Evolutionary conservation across 2,329 filamentous ascomycete species (phyloP), one percentile per base, ranked within the genome.

Genomic region (Pyrenochaeta sp.): DNA sequence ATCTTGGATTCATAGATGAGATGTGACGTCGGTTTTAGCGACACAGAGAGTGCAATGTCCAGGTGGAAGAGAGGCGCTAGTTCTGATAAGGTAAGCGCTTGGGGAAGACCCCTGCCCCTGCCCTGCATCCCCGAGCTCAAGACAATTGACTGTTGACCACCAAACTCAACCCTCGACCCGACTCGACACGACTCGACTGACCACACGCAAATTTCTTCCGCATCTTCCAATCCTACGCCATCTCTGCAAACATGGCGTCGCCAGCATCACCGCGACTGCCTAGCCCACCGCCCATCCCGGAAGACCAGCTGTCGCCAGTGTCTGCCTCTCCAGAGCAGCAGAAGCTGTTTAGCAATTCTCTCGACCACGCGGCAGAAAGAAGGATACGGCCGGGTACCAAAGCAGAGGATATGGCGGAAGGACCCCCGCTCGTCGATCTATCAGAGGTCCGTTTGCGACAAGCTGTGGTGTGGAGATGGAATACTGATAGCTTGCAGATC

Each of bases 351-450:
- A 81, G 71, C 63, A 79, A 79, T 54, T n/a, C n/a, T n/a, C 79
- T 86, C 58, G 88, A 94, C 55, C 84, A 86, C 60, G 89, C 88
- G 61, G 84, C 91, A 15, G 87, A 83, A 62, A 81, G 94, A 55
- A 84, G 94, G 63, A 96, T 99, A 75, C 88, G 93, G 39, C 91
- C 92, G 4, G 94, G 94, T 42, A 96, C 92, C 30, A 94, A 88
- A 70, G 85, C 91, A n/a, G 84, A 84, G 41, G 90, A 97, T 61
- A 97, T 99, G 89, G 88, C 89, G 35, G 86, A 89, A 50, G 94
- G 94, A 0, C 94, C 93, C 55, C 93, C 94, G 11, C 78, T 97
- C 50, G 82, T 96, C 41, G 89, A 93, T 29, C 76, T 96, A 47
- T 84, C 85, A 55, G 89, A 96, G 79, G 91, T 95, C 69, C 54